Conservation (phyloP, 2,329 filamentous ascomycete species). For the Aspergillus ibericus region DNA sequence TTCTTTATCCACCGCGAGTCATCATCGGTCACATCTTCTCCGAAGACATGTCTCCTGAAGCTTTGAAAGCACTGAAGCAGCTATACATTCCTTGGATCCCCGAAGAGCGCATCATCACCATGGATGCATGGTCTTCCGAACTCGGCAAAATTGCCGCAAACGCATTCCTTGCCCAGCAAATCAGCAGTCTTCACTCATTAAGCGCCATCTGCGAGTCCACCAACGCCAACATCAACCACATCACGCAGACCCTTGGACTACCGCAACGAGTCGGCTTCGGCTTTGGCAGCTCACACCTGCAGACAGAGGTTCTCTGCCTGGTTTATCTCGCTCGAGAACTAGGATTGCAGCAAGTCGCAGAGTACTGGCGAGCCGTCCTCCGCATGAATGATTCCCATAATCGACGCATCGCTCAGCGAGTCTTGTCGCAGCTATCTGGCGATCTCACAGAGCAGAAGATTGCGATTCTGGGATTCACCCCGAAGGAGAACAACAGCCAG, state of each 20-base stretch:
- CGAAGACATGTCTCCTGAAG: conserved; percentile 14
- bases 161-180: conserved; percentile 20
- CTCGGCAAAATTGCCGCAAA: conserved; percentile 15
- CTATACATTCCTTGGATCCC: conserved; percentile 20
- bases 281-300: conserved; percentile 3
- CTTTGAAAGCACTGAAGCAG: conserved; percentile 15
- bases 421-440: neutral
- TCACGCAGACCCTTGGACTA: conserved; percentile 13
- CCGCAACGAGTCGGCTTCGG: conserved; percentile 1
- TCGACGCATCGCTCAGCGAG: conserved; percentile 2
- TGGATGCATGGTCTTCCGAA: conserved; percentile 23
- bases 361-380: conserved; percentile 20
- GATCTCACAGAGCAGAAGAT: conserved; percentile 6
- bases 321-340: conserved; percentile 20
- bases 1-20: conserved; percentile 17
- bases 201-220: conserved; percentile 15
- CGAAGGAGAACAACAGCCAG: neutral
- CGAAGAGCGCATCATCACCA: conserved; percentile 21
- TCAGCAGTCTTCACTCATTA: conserved; percentile 12
- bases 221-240: conserved; percentile 15
- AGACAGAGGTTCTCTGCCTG: conserved; percentile 17
- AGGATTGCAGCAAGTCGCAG: conserved; percentile 17
- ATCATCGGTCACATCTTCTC: conserved; percentile 23
- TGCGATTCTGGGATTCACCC: conserved; percentile 9
- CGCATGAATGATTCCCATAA: conserved; percentile 15